Percentiles rank a stretch among this genome's conserved stretches.
phyloP scores from a whole-genome alignment of 1,284 basidiomycete species.

The Cutaneotrichosporon sp. region DNA sequence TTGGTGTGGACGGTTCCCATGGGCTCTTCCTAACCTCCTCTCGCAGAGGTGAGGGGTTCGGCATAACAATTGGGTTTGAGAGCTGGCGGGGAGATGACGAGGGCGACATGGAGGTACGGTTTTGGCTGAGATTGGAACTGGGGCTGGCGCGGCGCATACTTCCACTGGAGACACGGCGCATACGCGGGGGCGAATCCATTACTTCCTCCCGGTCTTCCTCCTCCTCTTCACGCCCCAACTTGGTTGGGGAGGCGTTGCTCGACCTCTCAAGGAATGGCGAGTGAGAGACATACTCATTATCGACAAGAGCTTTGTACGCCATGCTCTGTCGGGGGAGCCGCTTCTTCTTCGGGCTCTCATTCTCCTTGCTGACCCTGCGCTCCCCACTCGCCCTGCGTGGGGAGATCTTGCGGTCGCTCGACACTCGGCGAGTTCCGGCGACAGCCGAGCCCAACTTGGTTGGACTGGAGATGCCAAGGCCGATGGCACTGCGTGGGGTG shows the following conservation, averaged over 20 bases:
- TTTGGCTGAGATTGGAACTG: conserved; percentile 12
- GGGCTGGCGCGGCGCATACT: conserved; percentile 29
- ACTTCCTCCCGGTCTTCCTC: conserved; percentile 5
- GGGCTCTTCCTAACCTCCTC: conserved; percentile 10
- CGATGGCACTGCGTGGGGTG: conserved; percentile 38
- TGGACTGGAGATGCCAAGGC: conserved; percentile 31
- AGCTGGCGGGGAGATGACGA: conserved; percentile 34
- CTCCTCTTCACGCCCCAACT: background rate
- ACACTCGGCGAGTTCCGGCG: conserved; percentile 36
- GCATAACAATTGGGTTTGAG: conserved; percentile 14
- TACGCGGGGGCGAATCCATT: conserved; percentile 35
- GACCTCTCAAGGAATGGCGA: conserved; percentile 64
- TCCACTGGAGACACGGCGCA: conserved; percentile 23
- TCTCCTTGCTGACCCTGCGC: conserved; percentile 55
- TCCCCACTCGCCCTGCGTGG: too few species aligned
- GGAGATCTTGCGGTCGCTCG: conserved; percentile 29
- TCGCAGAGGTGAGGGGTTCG: conserved; percentile 30
- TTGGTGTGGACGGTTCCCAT: background rate
- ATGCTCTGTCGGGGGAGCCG: conserved; percentile 65
- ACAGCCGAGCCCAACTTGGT: conserved; percentile 24
- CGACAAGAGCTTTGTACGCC: conserved; percentile 65
- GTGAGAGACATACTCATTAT: conserved; percentile 73
- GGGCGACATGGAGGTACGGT: conserved; percentile 28
- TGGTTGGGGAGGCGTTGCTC: conserved; percentile 5
- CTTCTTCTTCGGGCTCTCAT: conserved; percentile 56